Conservation (phyloP, 768 basidiomycete genomes). For the Suillus alpinus region DNA sequence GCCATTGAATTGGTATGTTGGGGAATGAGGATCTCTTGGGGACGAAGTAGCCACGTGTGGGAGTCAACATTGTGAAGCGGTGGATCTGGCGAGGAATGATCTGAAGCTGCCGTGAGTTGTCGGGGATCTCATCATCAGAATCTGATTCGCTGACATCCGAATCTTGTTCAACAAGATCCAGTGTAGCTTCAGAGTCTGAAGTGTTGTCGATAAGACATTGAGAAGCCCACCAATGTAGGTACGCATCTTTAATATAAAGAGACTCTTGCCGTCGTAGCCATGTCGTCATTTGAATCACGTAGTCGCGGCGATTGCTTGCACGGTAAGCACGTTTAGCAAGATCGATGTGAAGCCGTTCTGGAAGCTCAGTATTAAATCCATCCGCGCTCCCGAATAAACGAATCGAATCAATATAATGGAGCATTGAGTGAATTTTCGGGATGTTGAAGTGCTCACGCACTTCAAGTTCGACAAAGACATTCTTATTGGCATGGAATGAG, state of each 20-base stretch:
- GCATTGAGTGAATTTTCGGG: slow-evolving; percentile 22
- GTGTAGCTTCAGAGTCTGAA: too few relatives aligned
- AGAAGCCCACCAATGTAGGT: too few relatives aligned
- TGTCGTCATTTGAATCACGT: slow-evolving; percentile 28
- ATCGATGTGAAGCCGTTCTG: slow-evolving; percentile 32
- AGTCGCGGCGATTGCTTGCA: slow-evolving; percentile 27
- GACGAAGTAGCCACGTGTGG: neutral
- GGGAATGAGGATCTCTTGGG: neutral
- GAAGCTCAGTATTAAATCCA: slow-evolving; percentile 28
- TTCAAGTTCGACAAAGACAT: slow-evolving; percentile 17
- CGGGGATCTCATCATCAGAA: too few relatives aligned
- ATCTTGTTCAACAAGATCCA: too few relatives aligned
- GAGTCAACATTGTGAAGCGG: too few relatives aligned
- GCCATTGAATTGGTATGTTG: neutral
- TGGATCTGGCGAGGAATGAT: too few relatives aligned
- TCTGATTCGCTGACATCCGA: too few relatives aligned
- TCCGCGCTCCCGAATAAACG: slow-evolving; percentile 22
- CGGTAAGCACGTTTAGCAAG: slow-evolving; percentile 29
- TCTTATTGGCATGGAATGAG: slow-evolving; percentile 22
- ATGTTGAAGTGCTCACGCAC: slow-evolving; percentile 21
- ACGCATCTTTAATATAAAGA: too few relatives aligned
- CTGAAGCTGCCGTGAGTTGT: too few relatives aligned
- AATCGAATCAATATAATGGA: slow-evolving; percentile 17
- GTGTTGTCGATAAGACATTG: too few relatives aligned
- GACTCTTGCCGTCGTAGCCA: slow-evolving; percentile 19